Evolutionary conservation across 2,329 filamentous ascomycete genomes (phyloP), one percentile per base, ranked within the genome.

Genomic region (Phialemonium atrogriseum): DNA sequence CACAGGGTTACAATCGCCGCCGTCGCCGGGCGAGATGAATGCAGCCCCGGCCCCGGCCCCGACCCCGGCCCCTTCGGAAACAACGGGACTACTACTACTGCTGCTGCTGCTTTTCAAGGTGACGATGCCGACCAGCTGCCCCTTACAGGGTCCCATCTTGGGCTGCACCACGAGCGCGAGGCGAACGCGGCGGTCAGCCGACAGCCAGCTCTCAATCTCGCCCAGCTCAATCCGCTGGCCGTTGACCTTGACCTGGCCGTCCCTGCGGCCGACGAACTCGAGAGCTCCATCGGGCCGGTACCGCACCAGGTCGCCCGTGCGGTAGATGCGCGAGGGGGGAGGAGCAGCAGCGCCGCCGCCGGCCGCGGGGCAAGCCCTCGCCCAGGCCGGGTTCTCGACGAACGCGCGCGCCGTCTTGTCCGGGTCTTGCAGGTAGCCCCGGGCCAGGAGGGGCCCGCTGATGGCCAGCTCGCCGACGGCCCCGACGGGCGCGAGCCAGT

Each of bases 191-290:
- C 11, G 26, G 25, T 44, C 36, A 2, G 34, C 39, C 9, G 39
- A 41, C 13, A 46, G 26, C 4, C 37, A 35, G 14, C 33, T 38
- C 34, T 48, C 44, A 13, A 48, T 41, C 28, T 47, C 44, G 24
- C 41, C 45, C 2, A 66, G 52, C 49, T 66, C 73, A 34, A 69
- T 53, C 32, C 68, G 47, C 36, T 62, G 71, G 21, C 74, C 74
- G 20, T 62, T 58, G 18, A 74, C 47, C 46, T 74, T 74, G 24
- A 73, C 59, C 44, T 73, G 70, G 1, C 58, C 58, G 41, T 73
- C 69, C 39, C 64, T 64, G 24, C 70, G 56, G 31, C 67, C 68
- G 29, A 66, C 34, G 33, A 56, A 64, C 3, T 52, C 40, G 9
- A 68, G 38, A 2, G 37, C 31, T 10, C 50, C 56, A 36, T 59